These are phyloP conservation scores for Hygrophorus pudorinus DNA, from an alignment of 768 basidiomycete species.

Conservation along the genomic window DNA sequence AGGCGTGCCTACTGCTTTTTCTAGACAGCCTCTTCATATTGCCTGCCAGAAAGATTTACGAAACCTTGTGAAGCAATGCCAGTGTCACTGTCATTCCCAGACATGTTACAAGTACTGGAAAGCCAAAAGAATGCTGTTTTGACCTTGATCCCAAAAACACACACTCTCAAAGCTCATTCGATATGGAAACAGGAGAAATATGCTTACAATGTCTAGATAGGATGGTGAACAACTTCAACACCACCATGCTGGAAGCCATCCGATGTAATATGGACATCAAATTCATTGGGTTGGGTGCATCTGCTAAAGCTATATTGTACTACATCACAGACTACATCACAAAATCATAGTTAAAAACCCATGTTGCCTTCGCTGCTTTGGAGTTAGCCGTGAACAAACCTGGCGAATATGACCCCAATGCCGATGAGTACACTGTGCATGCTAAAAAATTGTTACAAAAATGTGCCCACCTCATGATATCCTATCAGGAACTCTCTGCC, in stretches of 20 bases:
- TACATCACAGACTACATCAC: constrained; percentile 43
- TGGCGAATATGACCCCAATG: too few species aligned
- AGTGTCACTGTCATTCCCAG: constrained; percentile 21
- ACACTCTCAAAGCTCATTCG: constrained; percentile 6
- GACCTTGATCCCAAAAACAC: constrained; percentile 16
- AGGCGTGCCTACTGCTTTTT: not conserved
- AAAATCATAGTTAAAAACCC: constrained; percentile 29
- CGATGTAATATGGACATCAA: too few species aligned
- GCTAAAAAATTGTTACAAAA: constrained; percentile 27
- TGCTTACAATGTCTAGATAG: constrained; percentile 28
- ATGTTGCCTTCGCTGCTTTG: constrained; percentile 30
- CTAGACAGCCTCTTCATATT: not conserved
- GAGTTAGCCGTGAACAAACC: constrained; percentile 24
- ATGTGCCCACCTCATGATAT: constrained; percentile 26
- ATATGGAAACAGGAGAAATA: too few species aligned
- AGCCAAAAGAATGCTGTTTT: constrained; percentile 20
- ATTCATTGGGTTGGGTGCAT: constrained; percentile 32
- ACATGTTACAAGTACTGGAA: constrained; percentile 32
- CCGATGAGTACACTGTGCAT: constrained; percentile 8
- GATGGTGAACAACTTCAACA: constrained; percentile 34
- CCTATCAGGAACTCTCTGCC: too few species aligned
- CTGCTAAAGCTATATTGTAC: constrained; percentile 32
- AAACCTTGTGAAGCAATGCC: constrained; percentile 17
- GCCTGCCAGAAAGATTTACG: constrained; percentile 14
- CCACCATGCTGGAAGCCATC: constrained; percentile 23